Evolutionary conservation across 257 asterid genomes (phyloP).

Genomic region (Jacaranda copaia): DNA sequence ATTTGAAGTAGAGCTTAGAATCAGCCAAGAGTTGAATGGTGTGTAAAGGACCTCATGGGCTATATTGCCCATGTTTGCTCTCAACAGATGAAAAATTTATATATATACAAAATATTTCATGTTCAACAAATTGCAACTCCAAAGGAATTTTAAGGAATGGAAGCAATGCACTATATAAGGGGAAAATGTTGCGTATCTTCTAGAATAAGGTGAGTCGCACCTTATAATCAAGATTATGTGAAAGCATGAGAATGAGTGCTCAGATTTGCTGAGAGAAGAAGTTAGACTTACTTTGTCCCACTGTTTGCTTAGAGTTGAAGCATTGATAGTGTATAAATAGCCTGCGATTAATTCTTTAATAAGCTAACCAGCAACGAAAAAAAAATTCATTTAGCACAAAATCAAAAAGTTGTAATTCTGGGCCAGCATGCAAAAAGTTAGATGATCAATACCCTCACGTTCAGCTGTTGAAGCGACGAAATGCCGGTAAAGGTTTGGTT

Average conservation of each 20-base stretch:
- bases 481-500: slow-evolving; percentile 79
- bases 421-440: not conserved
- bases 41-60: no score
- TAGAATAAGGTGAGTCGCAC: not conserved
- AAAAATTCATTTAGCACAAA: not conserved
- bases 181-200: not conserved
- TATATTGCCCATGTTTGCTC: no score
- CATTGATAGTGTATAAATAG: slow-evolving; percentile 82
- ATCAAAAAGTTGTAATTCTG: not conserved
- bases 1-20: no score
- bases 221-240: not conserved
- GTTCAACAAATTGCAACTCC: not conserved
- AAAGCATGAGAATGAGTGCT: not conserved
- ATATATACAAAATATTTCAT: not conserved
- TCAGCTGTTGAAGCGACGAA: slow-evolving; percentile 87
- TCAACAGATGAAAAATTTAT: not conserved
- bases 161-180: not conserved
- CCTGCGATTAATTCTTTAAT: slow-evolving; percentile 53
- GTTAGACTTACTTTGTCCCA: slow-evolving; percentile 72
- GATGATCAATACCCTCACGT: slow-evolving; percentile 77
- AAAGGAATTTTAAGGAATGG: not conserved
- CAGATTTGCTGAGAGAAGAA: not conserved
- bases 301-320: slow-evolving; percentile 88
- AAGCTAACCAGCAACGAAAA: slow-evolving; percentile 10
- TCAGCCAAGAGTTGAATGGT: no score